Evolutionary conservation across 1,284 basidiomycete species (phyloP).

Genomic region (Lignosus rhinocerotis): DNA sequence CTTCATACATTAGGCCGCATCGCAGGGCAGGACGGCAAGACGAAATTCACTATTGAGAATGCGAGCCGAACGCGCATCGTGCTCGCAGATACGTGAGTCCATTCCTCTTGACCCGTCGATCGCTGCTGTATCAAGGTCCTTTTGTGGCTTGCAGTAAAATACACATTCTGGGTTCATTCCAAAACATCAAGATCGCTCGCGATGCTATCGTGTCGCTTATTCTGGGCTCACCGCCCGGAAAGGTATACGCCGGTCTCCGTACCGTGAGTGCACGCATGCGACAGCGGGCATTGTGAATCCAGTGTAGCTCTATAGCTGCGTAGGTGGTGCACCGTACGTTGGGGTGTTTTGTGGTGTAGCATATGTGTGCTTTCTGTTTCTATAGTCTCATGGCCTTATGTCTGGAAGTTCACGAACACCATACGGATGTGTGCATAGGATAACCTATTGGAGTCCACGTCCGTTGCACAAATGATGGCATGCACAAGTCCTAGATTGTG

Average conservation of each 20-base stretch:
- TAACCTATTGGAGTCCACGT: too few relatives aligned
- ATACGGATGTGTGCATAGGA: neutral
- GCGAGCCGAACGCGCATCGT: slow-evolving; percentile 94
- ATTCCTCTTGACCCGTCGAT: neutral
- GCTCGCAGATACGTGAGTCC: slow-evolving; percentile 88
- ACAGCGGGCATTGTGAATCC: slow-evolving; percentile 71
- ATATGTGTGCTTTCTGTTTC: slow-evolving; percentile 8
- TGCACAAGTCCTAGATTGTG: too few relatives aligned
- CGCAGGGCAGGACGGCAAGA: slow-evolving; percentile 97
- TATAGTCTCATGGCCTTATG: neutral
- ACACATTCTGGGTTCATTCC: slow-evolving; percentile 92
- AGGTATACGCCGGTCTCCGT: slow-evolving; percentile 90
- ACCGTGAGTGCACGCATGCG: slow-evolving; percentile 93
- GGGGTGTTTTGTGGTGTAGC: neutral
- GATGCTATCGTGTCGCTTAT: slow-evolving; percentile 96
- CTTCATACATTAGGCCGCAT: slow-evolving; percentile 70
- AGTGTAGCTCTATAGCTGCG: neutral
- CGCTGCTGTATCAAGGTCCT: slow-evolving; percentile 5
- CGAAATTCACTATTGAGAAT: slow-evolving; percentile 98
- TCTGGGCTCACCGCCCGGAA: slow-evolving; percentile 93
- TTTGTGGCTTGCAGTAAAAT: slow-evolving; percentile 66
- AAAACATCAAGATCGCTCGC: slow-evolving; percentile 96
- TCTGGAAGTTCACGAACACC: neutral
- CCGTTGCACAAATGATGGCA: too few relatives aligned
- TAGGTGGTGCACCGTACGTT: slow-evolving; percentile 9